A percentile compares a stretch with the other conserved stretches of the same genome.
These are phyloP conservation scores for Tulasnella sp. DNA, from an alignment of 768 basidiomycete species.

Conservation along the genomic window DNA sequence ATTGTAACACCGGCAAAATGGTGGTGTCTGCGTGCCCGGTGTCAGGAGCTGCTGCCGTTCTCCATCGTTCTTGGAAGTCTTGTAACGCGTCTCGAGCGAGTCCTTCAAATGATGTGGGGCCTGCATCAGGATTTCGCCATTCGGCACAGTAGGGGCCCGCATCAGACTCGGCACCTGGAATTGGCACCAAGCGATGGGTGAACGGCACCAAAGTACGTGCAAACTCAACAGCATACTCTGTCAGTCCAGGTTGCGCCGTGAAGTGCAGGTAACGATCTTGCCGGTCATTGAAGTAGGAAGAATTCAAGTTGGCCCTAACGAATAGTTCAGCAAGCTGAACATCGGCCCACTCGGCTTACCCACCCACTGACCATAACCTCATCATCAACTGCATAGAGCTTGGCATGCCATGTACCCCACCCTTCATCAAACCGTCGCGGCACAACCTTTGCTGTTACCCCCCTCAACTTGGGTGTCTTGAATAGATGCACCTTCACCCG, in stretches of 20 bases:
- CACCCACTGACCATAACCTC: constrained; percentile 89
- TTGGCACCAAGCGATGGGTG: constrained; percentile 45
- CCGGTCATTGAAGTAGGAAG: constrained; percentile 86
- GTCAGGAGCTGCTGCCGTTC: constrained; percentile 21
- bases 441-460: constrained; percentile 58
- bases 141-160: constrained; percentile 39
- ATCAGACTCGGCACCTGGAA: constrained; percentile 1
- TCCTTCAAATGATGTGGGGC: constrained; percentile 57
- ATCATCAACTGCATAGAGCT: constrained; percentile 88
- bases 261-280: constrained; percentile 91
- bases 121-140: constrained; percentile 54
- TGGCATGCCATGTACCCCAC: constrained; percentile 98
- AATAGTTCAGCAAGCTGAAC: not conserved
- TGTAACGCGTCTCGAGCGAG: constrained; percentile 45
- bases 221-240: constrained; percentile 77
- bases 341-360: constrained; percentile 27
- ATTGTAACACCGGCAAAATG: constrained; percentile 77
- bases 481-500: constrained; percentile 73
- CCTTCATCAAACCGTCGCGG: constrained; percentile 95
- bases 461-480: constrained; percentile 72
- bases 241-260: constrained; percentile 42
- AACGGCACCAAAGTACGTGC: constrained; percentile 53
- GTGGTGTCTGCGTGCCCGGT: constrained; percentile 34
- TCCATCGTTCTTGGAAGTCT: constrained; percentile 40
- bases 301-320: constrained; percentile 78